These are phyloP conservation scores for Cercospora beticola DNA, from an alignment of 2,329 filamentous ascomycete species.

Conservation along the genomic window DNA sequence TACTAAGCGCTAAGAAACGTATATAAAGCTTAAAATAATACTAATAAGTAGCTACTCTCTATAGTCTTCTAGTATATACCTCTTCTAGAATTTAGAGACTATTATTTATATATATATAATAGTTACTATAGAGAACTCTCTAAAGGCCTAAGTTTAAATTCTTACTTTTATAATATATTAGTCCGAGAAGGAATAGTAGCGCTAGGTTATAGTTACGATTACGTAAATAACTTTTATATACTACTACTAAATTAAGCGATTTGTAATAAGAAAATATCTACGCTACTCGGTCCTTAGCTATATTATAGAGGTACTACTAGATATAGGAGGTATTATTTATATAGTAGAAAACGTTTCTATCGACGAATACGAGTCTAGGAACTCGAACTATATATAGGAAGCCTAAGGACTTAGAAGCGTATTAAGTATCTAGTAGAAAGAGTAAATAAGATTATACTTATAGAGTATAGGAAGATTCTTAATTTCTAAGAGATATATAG, in stretches of 20 bases:
- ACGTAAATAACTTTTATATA: background rate
- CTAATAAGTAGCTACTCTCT: background rate
- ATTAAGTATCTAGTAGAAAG: background rate
- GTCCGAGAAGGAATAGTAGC: background rate
- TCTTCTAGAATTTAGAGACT: slow-evolving; percentile 7
- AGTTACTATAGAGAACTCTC: background rate
- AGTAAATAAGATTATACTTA: background rate
- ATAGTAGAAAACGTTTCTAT: slow-evolving; percentile 1
- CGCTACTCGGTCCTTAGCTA: background rate
- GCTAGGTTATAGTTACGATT: background rate
- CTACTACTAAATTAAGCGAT: background rate
- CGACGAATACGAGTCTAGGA: slow-evolving; percentile 5
- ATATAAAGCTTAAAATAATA: background rate
- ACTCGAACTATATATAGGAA: background rate
- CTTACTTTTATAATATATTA: background rate
- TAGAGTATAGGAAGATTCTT: background rate
- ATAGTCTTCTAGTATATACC: slow-evolving; percentile 5
- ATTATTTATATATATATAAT: background rate
- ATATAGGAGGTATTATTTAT: slow-evolving; percentile 1
- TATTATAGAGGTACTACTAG: background rate
- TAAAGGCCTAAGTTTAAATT: background rate
- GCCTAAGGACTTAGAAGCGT: background rate
- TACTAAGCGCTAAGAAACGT: background rate
- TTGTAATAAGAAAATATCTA: background rate
- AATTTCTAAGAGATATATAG: background rate